Conservation (phyloP, 495 filamentous ascomycete genomes). For the Daldinia grandis region DNA sequence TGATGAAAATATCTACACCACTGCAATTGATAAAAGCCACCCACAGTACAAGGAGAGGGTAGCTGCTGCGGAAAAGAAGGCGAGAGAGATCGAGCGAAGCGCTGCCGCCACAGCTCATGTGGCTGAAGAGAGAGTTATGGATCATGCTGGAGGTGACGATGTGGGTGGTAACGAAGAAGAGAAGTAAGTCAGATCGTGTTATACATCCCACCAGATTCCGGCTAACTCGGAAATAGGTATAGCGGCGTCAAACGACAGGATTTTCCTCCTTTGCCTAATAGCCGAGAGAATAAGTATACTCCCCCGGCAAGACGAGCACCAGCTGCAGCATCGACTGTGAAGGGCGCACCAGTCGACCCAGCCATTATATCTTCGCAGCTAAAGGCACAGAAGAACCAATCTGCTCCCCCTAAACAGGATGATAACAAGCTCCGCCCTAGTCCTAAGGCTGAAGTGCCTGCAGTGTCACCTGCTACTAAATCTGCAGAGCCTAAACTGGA, state of each 20-base stretch:
- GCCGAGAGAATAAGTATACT: slow-evolving; percentile 79
- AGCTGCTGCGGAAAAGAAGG: slow-evolving; percentile 81
- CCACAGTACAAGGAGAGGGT: slow-evolving; percentile 80
- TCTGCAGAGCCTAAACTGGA: slow-evolving; percentile 38
- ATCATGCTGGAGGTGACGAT: slow-evolving; percentile 62
- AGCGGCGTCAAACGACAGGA: slow-evolving; percentile 86
- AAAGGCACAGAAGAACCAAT: slow-evolving; percentile 56
- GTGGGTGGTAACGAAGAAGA: slow-evolving; percentile 80
- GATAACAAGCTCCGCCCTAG: slow-evolving; percentile 49
- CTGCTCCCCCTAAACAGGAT: slow-evolving; percentile 54
- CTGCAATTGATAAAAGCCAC: slow-evolving; percentile 80
- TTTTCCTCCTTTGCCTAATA: slow-evolving; percentile 68
- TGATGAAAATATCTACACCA: slow-evolving; percentile 95
- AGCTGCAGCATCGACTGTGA: slow-evolving; percentile 73
- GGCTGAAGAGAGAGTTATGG: slow-evolving; percentile 85
- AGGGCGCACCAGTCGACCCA: slow-evolving; percentile 78
- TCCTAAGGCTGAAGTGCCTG: slow-evolving; percentile 43
- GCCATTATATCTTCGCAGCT: slow-evolving; percentile 83
- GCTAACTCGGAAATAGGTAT: slow-evolving; percentile 67
- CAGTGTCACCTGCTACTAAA: slow-evolving; percentile 41
- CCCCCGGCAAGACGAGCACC: slow-evolving; percentile 86
- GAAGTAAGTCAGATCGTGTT: slow-evolving; percentile 66
- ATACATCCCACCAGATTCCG: slow-evolving; percentile 5
- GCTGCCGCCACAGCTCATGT: slow-evolving; percentile 77
- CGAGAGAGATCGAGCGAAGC: slow-evolving; percentile 85